A percentile compares a stretch with the other conserved stretches of the same genome.
phyloP scores from a whole-genome alignment of 371 early-diverging fungal species.

The Mucor irregularis region DNA sequence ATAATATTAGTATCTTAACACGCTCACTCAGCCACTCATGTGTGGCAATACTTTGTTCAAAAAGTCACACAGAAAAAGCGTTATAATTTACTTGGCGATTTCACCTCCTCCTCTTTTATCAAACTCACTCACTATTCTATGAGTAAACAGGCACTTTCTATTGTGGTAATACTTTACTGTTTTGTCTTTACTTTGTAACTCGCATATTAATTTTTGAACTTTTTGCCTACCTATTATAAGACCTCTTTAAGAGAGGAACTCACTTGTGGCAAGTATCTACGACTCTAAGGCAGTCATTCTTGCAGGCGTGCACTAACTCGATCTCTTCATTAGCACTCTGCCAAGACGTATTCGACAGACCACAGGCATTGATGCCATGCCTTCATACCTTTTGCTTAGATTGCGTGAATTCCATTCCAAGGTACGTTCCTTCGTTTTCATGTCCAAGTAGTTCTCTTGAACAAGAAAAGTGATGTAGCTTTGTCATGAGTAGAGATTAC shows the following conservation, averaged over 20 bases:
- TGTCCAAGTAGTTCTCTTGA: too few species aligned
- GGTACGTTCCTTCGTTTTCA: neutral
- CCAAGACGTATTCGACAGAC: slow-evolving; percentile 21
- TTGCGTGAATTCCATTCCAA: slow-evolving; percentile 8
- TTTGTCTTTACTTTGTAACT: neutral
- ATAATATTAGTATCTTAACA: too few species aligned
- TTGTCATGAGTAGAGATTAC: neutral
- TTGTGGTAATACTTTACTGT: neutral
- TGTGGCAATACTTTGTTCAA: too few species aligned
- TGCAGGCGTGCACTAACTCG: too few species aligned
- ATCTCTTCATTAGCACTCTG: slow-evolving; percentile 30
- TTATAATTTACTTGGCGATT: too few species aligned
- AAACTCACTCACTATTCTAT: neutral
- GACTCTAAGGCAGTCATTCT: too few species aligned
- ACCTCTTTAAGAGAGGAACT: slow-evolving; percentile 12
- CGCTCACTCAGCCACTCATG: too few species aligned
- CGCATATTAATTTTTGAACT: too few species aligned
- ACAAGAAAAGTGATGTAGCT: neutral
- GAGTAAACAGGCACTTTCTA: neutral
- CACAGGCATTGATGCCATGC: slow-evolving; percentile 28
- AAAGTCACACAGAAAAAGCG: too few species aligned
- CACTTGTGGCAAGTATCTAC: slow-evolving; percentile 18
- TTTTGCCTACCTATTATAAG: neutral
- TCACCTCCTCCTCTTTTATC: neutral
- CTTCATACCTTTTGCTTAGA: slow-evolving; percentile 24